Evolutionary conservation across 805 yeast genomes (phyloP), one percentile per base, ranked within the genome.

Genomic region (Zygotorulaspora florentina): DNA sequence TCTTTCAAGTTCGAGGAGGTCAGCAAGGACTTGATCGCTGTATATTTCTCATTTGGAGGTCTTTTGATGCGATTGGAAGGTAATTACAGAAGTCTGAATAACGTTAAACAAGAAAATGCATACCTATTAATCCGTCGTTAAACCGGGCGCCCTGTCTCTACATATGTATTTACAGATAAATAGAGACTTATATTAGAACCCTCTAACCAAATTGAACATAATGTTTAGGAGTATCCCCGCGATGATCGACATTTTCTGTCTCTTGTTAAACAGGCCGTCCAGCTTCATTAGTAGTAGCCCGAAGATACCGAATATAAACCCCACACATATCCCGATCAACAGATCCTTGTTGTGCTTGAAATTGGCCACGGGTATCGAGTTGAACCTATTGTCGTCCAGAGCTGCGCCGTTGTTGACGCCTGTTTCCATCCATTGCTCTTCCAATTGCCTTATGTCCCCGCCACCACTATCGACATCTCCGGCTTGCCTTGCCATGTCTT

Each of bases 1-100:
- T 95, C 93, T 38, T 93, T 93, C 74, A 90, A 91, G 67, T 93
- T 93, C 63, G 96, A 91, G 66, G 99, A 93, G 70, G 79, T 83
- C 51, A 59, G 57, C 35, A 65, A 69, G 47, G 87, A 82, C 60
- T 73, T 72, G 54, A 85, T 88, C 68, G 83, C 95, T 16, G 96
- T 91, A 18, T 93, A 88, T 64, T 87, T 88, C 47, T 91, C 98
- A 2, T 93, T 90, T 66, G 99, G 99, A 46, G 99, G 99, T 3
- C 76, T 93, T 58, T 75, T 93, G 57, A 77, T 91, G 81, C 85
- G 97, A 61, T 74, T 93, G 53, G 98, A 93, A 70, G 99, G 99
- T 57, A 87, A 87, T 46, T 93, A 90, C 72, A 81, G 97, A 67
- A 83, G 85, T 39, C 79, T 93, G 61, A 85, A 91, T 43, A 76